Percentiles rank a stretch among this genome's conserved stretches.
phyloP scores from a whole-genome alignment of 257 asterid species.

The Nicotiana noctiflora region DNA sequence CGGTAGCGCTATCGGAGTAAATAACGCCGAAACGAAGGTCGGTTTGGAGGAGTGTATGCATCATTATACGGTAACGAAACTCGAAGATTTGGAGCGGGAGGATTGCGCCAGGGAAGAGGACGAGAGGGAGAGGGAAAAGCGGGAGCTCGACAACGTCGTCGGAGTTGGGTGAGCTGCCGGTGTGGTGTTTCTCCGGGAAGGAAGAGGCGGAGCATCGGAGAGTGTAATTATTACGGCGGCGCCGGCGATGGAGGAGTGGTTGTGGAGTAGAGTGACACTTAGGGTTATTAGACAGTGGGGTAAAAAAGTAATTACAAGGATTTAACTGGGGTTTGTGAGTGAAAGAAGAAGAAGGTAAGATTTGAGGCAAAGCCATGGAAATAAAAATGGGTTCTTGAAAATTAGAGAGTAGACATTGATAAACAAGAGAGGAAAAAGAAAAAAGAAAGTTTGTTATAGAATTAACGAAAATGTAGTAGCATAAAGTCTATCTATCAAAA shows the following conservation, averaged over 20 bases:
- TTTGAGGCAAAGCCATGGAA: slow-evolving; percentile 72
- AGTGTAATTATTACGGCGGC: slow-evolving; percentile 31
- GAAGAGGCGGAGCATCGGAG: slow-evolving; percentile 83
- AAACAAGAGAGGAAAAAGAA: not conserved
- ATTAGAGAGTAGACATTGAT: slow-evolving; percentile 2
- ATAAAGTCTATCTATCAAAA: too few relatives aligned
- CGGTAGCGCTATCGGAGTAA: slow-evolving; percentile 77
- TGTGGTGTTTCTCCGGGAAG: slow-evolving; percentile 71
- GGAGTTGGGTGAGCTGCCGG: slow-evolving; percentile 44
- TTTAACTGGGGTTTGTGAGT: slow-evolving; percentile 45
- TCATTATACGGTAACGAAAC: slow-evolving; percentile 93
- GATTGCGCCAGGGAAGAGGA: slow-evolving; percentile 90
- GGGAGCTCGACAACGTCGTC: slow-evolving; percentile 89
- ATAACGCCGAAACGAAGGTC: slow-evolving; percentile 97
- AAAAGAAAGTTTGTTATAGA: not conserved
- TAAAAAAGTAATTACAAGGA: slow-evolving; percentile 15
- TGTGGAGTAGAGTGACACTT: slow-evolving; percentile 16
- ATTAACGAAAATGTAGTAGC: not conserved
- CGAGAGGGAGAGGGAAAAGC: slow-evolving; percentile 83
- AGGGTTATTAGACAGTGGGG: slow-evolving; percentile 18
- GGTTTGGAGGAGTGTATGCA: slow-evolving; percentile 94
- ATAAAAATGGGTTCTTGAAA: not conserved
- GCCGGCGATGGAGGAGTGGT: slow-evolving; percentile 17
- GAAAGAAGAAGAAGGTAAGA: slow-evolving; percentile 58
- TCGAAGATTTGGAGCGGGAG: slow-evolving; percentile 94